Evolutionary conservation across 1,284 basidiomycete genomes (phyloP).

Genomic region (Hymenochaete sp.): DNA sequence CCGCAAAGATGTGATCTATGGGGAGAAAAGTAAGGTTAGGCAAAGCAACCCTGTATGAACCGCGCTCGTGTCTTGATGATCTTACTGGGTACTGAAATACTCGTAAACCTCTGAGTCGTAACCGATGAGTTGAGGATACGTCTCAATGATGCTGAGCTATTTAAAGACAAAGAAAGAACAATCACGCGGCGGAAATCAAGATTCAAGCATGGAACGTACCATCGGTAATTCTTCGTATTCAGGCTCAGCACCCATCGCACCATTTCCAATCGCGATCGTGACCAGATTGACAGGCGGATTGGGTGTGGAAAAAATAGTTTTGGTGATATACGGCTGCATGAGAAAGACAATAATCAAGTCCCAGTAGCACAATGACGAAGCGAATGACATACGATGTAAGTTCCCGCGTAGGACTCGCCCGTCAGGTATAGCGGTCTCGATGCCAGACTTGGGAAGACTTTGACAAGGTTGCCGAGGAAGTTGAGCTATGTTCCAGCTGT

Average conservation of each 20-base stretch:
- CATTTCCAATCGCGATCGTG: slow-evolving; percentile 65
- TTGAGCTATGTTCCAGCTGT: slow-evolving; percentile 38
- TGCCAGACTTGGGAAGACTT: slow-evolving; percentile 55
- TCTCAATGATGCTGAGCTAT: slow-evolving; percentile 51
- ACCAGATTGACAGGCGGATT: slow-evolving; percentile 61
- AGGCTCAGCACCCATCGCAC: slow-evolving; percentile 40
- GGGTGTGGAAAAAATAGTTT: slow-evolving; percentile 51
- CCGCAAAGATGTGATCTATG: slow-evolving; percentile 51
- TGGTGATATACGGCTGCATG: slow-evolving; percentile 61
- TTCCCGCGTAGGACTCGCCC: slow-evolving; percentile 62
- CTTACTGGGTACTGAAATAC: slow-evolving; percentile 61
- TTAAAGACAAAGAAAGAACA: slow-evolving; percentile 3
- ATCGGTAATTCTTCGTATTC: slow-evolving; percentile 45
- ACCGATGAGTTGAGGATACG: slow-evolving; percentile 64
- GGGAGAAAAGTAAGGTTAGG: slow-evolving; percentile 1
- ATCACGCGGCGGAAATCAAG: background rate
- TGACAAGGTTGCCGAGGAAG: slow-evolving; percentile 57
- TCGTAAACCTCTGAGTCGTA: slow-evolving; percentile 57
- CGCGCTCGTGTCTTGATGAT: slow-evolving; percentile 16
- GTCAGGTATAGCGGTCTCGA: slow-evolving; percentile 51
- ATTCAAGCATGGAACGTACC: slow-evolving; percentile 29
- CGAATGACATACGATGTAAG: slow-evolving; percentile 43
- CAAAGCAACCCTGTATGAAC: background rate
- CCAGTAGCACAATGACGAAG: background rate
- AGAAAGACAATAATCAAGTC: background rate